Evolutionary conservation across 2,329 filamentous ascomycete species (phyloP).

Genomic region (Penicillium freii): DNA sequence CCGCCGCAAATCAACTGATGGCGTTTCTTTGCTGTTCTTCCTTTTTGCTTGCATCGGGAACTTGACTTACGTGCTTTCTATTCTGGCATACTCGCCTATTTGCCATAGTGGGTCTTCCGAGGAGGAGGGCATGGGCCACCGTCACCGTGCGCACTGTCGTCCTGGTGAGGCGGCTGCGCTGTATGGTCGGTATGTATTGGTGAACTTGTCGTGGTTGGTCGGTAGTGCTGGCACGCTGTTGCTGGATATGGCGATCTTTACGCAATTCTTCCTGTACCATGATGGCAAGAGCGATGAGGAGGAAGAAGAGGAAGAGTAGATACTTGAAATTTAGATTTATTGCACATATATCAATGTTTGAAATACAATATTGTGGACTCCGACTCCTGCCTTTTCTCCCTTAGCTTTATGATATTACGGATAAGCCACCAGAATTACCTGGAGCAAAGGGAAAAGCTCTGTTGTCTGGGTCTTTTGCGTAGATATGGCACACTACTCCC

Average conservation of each 20-base stretch:
- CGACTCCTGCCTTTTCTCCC: neutral
- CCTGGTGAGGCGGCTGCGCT: constrained; percentile 63
- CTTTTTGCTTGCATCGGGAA: constrained; percentile 95
- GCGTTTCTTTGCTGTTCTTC: constrained; percentile 92
- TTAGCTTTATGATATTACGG: neutral
- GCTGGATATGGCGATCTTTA: constrained; percentile 81
- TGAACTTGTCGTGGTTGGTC: constrained; percentile 87
- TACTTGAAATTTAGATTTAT: neutral
- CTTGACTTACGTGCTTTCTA: constrained; percentile 86
- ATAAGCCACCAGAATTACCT: neutral
- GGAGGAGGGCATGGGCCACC: constrained; percentile 16
- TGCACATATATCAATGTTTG: neutral
- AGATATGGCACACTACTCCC: neutral
- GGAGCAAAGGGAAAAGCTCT: neutral
- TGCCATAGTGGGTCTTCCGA: constrained; percentile 47
- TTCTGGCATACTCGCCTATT: constrained; percentile 80
- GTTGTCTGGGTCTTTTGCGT: neutral
- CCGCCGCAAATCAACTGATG: constrained; percentile 87
- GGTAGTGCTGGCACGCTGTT: constrained; percentile 85
- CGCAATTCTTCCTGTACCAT: constrained; percentile 85
- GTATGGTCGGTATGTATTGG: constrained; percentile 79
- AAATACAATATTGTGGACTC: neutral
- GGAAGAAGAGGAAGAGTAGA: constrained; percentile 10
- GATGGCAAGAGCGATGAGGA: constrained; percentile 30
- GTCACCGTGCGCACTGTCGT: constrained; percentile 50